Conservation (phyloP, 805 yeast genomes). For the Pichia thaimueangensis region DNA sequence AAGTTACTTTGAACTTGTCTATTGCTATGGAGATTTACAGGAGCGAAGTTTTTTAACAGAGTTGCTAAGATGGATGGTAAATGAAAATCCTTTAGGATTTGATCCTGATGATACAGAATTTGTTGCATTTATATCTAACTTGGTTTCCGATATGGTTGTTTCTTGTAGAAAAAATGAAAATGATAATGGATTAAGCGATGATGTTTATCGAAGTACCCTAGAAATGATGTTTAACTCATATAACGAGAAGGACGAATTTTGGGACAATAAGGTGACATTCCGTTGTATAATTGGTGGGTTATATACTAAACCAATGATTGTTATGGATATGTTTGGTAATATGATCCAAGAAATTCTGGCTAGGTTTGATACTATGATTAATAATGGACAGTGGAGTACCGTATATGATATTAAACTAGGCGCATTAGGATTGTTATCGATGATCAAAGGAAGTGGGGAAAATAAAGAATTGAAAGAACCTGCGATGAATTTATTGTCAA, state of each 20-base stretch:
- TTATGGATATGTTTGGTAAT: constrained; percentile 6
- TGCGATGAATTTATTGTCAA: constrained; percentile 15
- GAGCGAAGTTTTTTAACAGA: constrained; percentile 19
- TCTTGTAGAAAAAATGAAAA: constrained; percentile 5
- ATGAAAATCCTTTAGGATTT: constrained; percentile 16
- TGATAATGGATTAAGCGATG: constrained; percentile 12
- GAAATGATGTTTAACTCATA: constrained; percentile 7
- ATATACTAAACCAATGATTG: constrained; percentile 4
- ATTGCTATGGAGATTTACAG: constrained; percentile 33
- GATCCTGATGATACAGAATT: constrained; percentile 20
- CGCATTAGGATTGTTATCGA: constrained; percentile 37
- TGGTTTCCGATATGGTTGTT: constrained; percentile 13
- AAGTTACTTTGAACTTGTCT: constrained; percentile 43
- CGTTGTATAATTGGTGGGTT: constrained; percentile 11
- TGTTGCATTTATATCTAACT: constrained; percentile 18
- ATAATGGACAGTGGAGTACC: constrained; percentile 27
- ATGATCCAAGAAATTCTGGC: constrained; percentile 6
- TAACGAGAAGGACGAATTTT: constrained; percentile 14
- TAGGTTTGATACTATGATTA: constrained; percentile 5
- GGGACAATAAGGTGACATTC: constrained; percentile 9
- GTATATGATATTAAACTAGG: constrained; percentile 52
- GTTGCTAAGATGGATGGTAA: constrained; percentile 18
- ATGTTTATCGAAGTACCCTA: constrained; percentile 6
- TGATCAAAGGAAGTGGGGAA: constrained; percentile 31
- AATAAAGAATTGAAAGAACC: background rate